Evolutionary conservation across 495 filamentous ascomycete species (phyloP).

Genomic region (Tuber microsphaerosporum): DNA sequence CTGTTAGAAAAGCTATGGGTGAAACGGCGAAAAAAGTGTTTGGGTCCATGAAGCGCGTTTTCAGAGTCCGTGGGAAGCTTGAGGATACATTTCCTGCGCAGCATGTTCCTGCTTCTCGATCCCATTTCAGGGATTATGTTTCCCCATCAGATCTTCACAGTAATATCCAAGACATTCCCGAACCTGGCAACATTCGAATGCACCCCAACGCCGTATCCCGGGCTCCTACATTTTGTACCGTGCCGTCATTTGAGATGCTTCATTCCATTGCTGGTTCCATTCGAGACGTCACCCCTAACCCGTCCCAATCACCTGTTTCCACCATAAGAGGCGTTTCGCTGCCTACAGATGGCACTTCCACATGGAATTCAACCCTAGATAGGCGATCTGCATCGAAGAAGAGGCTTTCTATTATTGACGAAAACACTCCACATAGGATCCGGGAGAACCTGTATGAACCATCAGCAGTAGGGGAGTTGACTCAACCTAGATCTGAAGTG

Average conservation of each 20-base stretch:
- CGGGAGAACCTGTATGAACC: conserved; percentile 30
- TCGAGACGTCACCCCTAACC: conserved; percentile 23
- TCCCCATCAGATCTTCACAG: conserved; percentile 28
- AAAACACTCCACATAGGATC: conserved; percentile 26
- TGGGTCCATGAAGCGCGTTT: conserved; percentile 35
- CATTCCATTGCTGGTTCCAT: conserved; percentile 36
- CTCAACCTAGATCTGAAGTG: conserved; percentile 29
- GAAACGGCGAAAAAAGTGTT: conserved; percentile 39
- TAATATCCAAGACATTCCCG: conserved; percentile 28
- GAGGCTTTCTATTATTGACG: conserved; percentile 32
- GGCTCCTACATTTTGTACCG: conserved; percentile 33
- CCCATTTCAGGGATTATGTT: conserved; percentile 38
- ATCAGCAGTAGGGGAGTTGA: conserved; percentile 14
- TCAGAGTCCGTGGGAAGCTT: conserved; percentile 33
- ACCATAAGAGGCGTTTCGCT: conserved; percentile 17
- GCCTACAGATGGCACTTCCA: conserved; percentile 25
- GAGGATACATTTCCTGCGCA: conserved; percentile 37
- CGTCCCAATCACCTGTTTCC: conserved; percentile 8
- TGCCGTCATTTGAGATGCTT: conserved; percentile 37
- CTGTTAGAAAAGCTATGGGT: conserved; percentile 24
- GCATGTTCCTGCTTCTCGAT: conserved; percentile 33
- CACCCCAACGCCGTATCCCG: conserved; percentile 33
- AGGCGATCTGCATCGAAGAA: conserved; percentile 19
- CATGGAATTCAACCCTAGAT: conserved; percentile 34
- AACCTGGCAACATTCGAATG: conserved; percentile 33